Percentiles rank a stretch among this genome's conserved stretches.
phyloP scores from a whole-genome alignment of 148 eudicot genomes.

The Vaccinium darrowii region DNA sequence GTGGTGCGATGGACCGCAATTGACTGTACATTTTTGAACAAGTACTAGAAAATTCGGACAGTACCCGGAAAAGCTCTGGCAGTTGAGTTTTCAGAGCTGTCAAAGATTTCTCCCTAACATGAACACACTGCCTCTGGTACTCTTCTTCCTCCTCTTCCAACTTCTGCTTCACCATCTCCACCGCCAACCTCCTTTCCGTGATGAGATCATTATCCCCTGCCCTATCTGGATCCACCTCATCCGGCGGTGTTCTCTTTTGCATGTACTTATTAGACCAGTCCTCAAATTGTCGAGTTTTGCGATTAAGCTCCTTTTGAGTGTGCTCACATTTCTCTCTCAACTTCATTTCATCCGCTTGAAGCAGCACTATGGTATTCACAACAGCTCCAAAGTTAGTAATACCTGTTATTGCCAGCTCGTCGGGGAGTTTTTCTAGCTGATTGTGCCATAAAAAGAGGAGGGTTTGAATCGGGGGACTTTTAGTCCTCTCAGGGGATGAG shows the following conservation, averaged over 20 bases:
- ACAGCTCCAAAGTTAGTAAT: conserved; percentile 65
- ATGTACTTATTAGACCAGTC: conserved; percentile 64
- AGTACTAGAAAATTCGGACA: conserved; percentile 56
- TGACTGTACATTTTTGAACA: conserved; percentile 61
- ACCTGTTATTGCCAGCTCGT: conserved; percentile 63
- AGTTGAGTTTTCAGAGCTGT: conserved; percentile 60
- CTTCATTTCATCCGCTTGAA: conserved; percentile 71
- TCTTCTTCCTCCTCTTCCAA: conserved; percentile 64
- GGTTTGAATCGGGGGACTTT: conserved; percentile 64
- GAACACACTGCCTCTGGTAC: conserved; percentile 56
- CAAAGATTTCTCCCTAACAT: conserved; percentile 82
- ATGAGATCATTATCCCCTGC: conserved; percentile 44
- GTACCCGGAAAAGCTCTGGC: conserved; percentile 71
- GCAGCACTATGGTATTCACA: conserved; percentile 53
- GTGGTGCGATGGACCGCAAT: conserved; percentile 40
- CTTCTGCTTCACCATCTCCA: conserved; percentile 59
- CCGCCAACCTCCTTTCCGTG: conserved; percentile 42
- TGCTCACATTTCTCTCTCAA: conserved; percentile 62
- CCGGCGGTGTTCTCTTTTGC: conserved; percentile 47
- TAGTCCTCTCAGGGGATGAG: conserved; percentile 68
- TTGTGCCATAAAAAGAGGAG: conserved; percentile 80
- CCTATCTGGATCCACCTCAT: conserved; percentile 50
- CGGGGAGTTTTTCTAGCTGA: conserved; percentile 69
- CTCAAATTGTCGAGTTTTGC: conserved; percentile 58
- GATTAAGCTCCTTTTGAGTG: conserved; percentile 52